phyloP scores from a whole-genome alignment of 108 stramenopile genomes.

The Skeletonema menzelii region DNA sequence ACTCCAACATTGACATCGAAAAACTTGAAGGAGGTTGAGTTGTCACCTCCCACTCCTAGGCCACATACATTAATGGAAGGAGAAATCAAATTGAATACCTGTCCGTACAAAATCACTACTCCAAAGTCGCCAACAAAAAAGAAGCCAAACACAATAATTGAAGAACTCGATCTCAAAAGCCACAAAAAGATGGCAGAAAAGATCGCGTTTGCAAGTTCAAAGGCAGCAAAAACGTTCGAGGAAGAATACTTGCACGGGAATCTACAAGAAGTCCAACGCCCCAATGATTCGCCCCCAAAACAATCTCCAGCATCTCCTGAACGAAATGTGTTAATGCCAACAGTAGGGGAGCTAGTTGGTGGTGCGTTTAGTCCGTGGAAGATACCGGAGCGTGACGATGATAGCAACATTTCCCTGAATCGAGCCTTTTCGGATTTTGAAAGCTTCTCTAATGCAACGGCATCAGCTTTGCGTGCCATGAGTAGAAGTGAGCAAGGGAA shows the following conservation, averaged over 20 bases:
- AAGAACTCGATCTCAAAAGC: slow-evolving; percentile 39
- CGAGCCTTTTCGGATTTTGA: slow-evolving; percentile 24
- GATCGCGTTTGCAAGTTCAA: slow-evolving; percentile 67
- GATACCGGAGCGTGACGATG: slow-evolving; percentile 40
- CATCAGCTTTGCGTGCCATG: slow-evolving; percentile 20
- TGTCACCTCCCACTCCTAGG: neutral
- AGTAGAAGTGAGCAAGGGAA: neutral
- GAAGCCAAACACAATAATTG: slow-evolving; percentile 29
- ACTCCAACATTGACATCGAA: neutral
- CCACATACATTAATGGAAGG: neutral
- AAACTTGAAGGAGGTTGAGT: neutral
- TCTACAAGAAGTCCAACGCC: slow-evolving; percentile 7
- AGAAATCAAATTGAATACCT: slow-evolving; percentile 1
- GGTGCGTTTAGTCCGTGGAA: slow-evolving; percentile 57
- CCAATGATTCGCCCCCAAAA: slow-evolving; percentile 2
- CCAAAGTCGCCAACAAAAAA: slow-evolving; percentile 37
- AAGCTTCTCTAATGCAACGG: slow-evolving; percentile 17
- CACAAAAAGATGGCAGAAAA: slow-evolving; percentile 65
- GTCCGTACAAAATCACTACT: slow-evolving; percentile 26
- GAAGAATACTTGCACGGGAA: slow-evolving; percentile 34
- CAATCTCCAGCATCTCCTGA: neutral
- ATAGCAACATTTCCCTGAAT: slow-evolving; percentile 32
- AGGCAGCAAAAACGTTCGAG: slow-evolving; percentile 66
- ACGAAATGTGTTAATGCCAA: neutral
- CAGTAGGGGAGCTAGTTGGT: slow-evolving; percentile 37